Base-by-base conservation (phyloP, 306 rosid species). In the Castanea sativa region DNA sequence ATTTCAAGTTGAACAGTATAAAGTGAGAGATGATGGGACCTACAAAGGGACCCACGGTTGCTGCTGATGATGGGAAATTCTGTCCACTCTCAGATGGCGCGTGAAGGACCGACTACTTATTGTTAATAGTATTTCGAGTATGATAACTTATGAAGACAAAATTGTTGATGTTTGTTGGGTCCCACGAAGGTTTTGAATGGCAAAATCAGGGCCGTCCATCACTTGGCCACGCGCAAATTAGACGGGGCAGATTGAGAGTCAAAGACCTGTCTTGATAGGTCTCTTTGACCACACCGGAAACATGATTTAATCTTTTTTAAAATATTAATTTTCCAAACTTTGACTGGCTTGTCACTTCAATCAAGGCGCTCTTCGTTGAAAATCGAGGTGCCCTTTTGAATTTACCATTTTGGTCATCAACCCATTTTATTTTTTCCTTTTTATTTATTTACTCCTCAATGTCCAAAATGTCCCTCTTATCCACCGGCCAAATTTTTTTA, bases 301-400 rank as follows among this genome's bases (percentile, higher is more conserved):
- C 85, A 83, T 82, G 87, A 78, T 55, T 41, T 79, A 14, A 14
- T 53, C 23, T 55, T 56, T 4, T 25, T 13, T 29, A 7, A 30
- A 29, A 73, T 51, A 57, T 67, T 75, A 74, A 67, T 74, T 82
- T 81, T 86, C 83, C 69, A 83, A 75, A 81, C 86, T 92, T 94
- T 94, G 98, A 92, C 96, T 63, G 82, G 85, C 71, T 57, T 85
- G 91, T 92, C 96, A 88, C 96, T 73, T 88, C 96, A 86, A 81
- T 86, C 91, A 87, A 92, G 97, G 85, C 86, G 86, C 86, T 74
- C 88, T 84, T 89, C 83, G 83, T 89, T 88, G 94, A 94, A 90
- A 82, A 45, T 73, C 70, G 83, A 21, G 85, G 80, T 23, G 21
- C 20, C 4, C 0, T 1, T 0, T 0, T 3, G 75, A 78, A 89